phyloP scores from a whole-genome alignment of 2,329 filamentous ascomycete species.

The Eutypa lata region DNA sequence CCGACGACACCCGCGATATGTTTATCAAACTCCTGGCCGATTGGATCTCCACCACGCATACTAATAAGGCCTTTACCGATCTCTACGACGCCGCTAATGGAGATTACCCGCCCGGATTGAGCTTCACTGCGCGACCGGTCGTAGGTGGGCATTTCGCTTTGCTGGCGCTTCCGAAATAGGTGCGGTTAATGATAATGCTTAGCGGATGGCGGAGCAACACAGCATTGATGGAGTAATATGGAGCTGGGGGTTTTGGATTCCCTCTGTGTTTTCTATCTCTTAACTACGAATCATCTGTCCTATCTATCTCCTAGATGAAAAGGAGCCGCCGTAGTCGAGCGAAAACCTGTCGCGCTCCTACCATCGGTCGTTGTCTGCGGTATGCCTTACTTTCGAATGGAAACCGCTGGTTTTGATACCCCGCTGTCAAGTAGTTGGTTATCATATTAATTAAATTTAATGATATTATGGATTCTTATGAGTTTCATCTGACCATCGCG shows the following conservation, averaged over 20 bases:
- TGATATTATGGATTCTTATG: too few relatives aligned
- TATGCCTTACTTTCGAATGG: too few relatives aligned
- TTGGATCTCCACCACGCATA: slow-evolving; percentile 74
- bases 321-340: too few relatives aligned
- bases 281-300: not conserved
- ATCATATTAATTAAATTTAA: too few relatives aligned
- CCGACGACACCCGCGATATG: slow-evolving; percentile 54
- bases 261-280: not conserved
- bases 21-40: slow-evolving; percentile 67
- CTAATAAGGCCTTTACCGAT: slow-evolving; percentile 71
- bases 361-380: too few relatives aligned
- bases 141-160: slow-evolving; percentile 78
- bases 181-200: not conserved
- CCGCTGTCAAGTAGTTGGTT: too few relatives aligned
- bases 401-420: too few relatives aligned
- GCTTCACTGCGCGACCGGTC: slow-evolving; percentile 77
- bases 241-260: not conserved
- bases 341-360: too few relatives aligned
- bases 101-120: slow-evolving; percentile 59
- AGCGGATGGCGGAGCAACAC: too few relatives aligned
- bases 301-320: not conserved
- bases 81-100: slow-evolving; percentile 71
- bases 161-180: slow-evolving; percentile 52
- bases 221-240: too few relatives aligned
- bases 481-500: too few relatives aligned